These are phyloP conservation scores for Aspergillus ellipticus DNA, from an alignment of 495 filamentous ascomycete genomes.

Conservation along the genomic window DNA sequence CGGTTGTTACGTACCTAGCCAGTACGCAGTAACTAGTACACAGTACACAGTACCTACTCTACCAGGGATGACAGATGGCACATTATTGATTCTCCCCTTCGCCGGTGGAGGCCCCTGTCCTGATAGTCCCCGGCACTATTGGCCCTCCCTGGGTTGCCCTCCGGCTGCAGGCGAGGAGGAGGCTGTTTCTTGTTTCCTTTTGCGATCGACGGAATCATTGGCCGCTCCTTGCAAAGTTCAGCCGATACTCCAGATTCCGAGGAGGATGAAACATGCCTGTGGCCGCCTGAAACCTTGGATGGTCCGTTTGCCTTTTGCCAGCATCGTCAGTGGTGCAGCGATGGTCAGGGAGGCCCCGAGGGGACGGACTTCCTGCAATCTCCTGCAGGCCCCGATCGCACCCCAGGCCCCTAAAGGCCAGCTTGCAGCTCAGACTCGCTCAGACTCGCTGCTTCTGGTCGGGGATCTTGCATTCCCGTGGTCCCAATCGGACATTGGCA, in stretches of 20 bases:
- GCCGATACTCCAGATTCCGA: not conserved
- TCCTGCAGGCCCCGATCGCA: not conserved
- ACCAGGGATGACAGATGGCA: too few relatives aligned
- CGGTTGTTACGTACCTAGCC: too few relatives aligned
- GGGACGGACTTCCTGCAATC: slow-evolving; percentile 2
- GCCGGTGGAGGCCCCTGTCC: not conserved
- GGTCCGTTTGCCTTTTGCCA: not conserved
- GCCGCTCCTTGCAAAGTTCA: not conserved
- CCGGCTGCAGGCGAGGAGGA: too few relatives aligned
- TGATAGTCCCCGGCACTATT: slow-evolving; percentile 12
- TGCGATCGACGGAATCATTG: not conserved
- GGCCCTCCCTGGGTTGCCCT: slow-evolving; percentile 1
- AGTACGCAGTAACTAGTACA: too few relatives aligned
- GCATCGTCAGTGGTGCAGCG: not conserved
- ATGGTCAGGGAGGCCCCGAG: not conserved
- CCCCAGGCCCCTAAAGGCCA: slow-evolving; percentile 5
- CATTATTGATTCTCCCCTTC: slow-evolving; percentile 5
- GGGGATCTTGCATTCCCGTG: not conserved
- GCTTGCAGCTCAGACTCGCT: not conserved
- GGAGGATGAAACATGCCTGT: not conserved
- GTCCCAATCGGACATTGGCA: too few relatives aligned
- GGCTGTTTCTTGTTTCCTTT: not conserved
- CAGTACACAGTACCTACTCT: too few relatives aligned
- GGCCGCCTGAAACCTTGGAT: not conserved
- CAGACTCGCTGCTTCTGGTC: too few relatives aligned